phyloP scores from a whole-genome alignment of 179 eudicot genomes.

The Nepenthes alata region DNA sequence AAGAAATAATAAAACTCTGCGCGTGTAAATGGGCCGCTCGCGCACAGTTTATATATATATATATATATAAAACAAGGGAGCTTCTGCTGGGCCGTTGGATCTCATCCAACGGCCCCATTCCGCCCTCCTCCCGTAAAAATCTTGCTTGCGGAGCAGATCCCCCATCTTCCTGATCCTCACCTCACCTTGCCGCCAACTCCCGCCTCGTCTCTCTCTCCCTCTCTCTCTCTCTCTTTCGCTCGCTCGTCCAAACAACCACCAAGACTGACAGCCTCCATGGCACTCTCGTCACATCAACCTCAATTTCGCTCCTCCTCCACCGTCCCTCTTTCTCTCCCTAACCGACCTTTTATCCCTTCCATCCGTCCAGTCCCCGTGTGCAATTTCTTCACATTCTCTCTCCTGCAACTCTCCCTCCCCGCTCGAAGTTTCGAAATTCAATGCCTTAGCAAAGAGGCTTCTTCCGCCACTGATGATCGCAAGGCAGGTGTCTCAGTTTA shows the following conservation, averaged over 20 bases:
- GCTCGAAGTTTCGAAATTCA: slow-evolving; percentile 12
- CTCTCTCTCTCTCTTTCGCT: neutral
- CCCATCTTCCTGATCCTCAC: neutral
- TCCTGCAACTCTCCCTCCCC: neutral
- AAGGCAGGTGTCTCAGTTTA: slow-evolving; percentile 67
- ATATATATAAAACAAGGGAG: too few species aligned
- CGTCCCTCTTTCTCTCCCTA: neutral
- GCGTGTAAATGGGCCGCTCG: too few species aligned
- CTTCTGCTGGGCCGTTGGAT: too few species aligned
- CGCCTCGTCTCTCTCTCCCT: slow-evolving; percentile 3
- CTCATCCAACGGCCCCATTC: neutral
- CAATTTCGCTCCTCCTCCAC: neutral
- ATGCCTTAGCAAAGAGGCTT: slow-evolving; percentile 7
- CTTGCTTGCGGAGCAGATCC: neutral
- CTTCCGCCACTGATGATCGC: slow-evolving; percentile 31
- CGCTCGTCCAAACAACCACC: too few species aligned
- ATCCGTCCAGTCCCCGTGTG: too few species aligned
- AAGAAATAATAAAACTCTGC: too few species aligned
- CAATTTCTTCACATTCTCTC: slow-evolving; percentile 5
- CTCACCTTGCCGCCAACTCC: neutral
- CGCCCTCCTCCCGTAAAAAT: neutral
- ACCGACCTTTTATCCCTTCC: too few species aligned
- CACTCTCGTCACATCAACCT: neutral
- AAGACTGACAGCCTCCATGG: neutral
- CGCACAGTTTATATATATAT: too few species aligned